Base-by-base conservation (phyloP, 1,284 basidiomycete species). In the Ustilago loliicola region DNA sequence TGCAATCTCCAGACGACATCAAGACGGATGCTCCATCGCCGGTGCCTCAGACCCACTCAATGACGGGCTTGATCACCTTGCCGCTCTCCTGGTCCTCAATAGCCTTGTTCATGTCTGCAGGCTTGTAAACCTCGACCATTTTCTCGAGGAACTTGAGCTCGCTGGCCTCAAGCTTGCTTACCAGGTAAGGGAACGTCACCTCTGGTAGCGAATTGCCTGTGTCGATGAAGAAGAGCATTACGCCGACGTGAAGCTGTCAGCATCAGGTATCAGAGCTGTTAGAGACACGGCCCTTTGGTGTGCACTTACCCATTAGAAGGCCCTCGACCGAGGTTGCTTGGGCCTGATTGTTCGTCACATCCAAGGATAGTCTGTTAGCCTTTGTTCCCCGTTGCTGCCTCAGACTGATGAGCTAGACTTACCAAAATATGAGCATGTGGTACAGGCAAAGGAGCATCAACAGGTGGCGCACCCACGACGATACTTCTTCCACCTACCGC, bases 41-140 rank as follows among this genome's bases (percentile, higher is more conserved):
- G 1, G n/a, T 15, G 25, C 11, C 19, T 27, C 34, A 68, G 36
- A 15, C 13, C 73, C 73, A 76, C 21, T 61, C 73, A n/a, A 76
- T 76, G 42, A 76, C 73, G 5, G 73, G 70, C 58, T 76, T 76
- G 73, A 76, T 72, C 10, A 74, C 72, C 30, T 64, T 57, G 32
- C 73, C 73, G 34, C 50, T 56, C 40, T 73, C 67, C 32, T 62
- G 56, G 36, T 76, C 73, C 19, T 54, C 25, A 8, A 76, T 58
- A 9, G 70, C 70, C 15, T 42, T 34, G 61, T 60, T 66, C 57
- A 73, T 72, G 11, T 76, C 73, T 17, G 29, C 63, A 9, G 73
- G 73, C 63, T 65, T 73, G 55, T 73, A 76, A 8, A 64, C 63
- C 17, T 55, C 11, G 30, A 76, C 60, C 57, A 76, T 60, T 57